These are phyloP conservation scores for Cochlearia excelsa DNA, from an alignment of 345 rosid species.

Conservation along the genomic window DNA sequence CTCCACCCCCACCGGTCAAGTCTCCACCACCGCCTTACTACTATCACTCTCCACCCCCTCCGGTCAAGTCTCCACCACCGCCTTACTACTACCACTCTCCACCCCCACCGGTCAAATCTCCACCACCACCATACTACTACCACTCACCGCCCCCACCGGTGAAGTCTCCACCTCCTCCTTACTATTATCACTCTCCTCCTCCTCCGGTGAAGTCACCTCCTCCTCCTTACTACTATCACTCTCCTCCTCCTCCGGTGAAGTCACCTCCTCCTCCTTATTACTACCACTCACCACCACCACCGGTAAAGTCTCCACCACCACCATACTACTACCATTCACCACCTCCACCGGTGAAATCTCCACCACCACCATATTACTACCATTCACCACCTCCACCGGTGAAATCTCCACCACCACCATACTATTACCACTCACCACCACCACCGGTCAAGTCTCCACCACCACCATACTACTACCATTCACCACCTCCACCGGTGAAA, in stretches of 20 bases:
- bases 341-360: conserved; percentile 32
- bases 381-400: conserved; percentile 44
- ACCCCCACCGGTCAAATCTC: conserved; percentile 30
- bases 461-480: conserved; percentile 38
- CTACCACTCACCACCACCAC: conserved; percentile 41
- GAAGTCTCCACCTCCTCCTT: conserved; percentile 34
- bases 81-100: conserved; percentile 36
- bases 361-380: conserved; percentile 40
- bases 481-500: conserved; percentile 36
- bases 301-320: conserved; percentile 19
- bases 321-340: conserved; percentile 40
- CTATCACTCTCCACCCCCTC: conserved; percentile 50
- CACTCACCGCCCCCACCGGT: conserved; percentile 36
- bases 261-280: conserved; percentile 38
- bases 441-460: conserved; percentile 28
- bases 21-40: conserved; percentile 36
- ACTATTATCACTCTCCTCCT: conserved; percentile 25
- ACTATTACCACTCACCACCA: conserved; percentile 36
- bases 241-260: conserved; percentile 34
- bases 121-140: conserved; percentile 36
- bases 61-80: conserved; percentile 31
- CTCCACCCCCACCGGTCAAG: conserved; percentile 33
- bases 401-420: conserved; percentile 35
- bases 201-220: conserved; percentile 15
- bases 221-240: conserved; percentile 24